A percentile compares a stretch with the other conserved stretches of the same genome.
These are phyloP conservation scores for Vitis cinerea DNA, from an alignment of 164 flowering plant genomes.

Conservation along the genomic window DNA sequence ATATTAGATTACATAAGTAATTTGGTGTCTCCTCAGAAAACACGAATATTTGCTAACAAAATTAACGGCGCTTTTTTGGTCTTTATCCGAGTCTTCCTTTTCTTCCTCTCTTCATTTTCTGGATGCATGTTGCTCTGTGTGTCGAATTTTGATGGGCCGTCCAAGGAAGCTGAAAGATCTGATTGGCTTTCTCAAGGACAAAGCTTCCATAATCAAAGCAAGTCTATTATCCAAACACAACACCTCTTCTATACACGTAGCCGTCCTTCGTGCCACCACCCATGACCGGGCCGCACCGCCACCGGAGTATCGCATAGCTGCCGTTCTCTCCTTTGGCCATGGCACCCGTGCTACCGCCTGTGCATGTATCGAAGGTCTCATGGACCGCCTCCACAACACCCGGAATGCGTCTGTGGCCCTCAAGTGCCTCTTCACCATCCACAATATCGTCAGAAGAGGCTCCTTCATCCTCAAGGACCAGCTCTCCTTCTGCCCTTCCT, in stretches of 20 bases:
- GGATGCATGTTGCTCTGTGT: no score
- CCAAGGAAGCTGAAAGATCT: constrained; percentile 25
- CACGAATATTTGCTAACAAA: no score
- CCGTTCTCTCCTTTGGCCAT: constrained; percentile 48
- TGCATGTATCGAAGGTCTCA: constrained; percentile 42
- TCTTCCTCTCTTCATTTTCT: neutral
- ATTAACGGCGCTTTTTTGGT: no score
- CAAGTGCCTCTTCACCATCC: constrained; percentile 59
- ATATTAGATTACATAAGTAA: no score
- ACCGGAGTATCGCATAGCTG: constrained; percentile 33
- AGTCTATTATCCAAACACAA: constrained; percentile 34
- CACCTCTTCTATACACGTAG: constrained; percentile 25
- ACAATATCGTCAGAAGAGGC: constrained; percentile 44
- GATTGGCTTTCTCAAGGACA: constrained; percentile 56
- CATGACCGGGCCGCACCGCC: constrained; percentile 49
- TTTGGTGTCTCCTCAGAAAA: no score
- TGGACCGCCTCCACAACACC: constrained; percentile 66
- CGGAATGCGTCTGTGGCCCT: constrained; percentile 52
- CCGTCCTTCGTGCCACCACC: constrained; percentile 65
- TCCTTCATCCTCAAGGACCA: constrained; percentile 67
- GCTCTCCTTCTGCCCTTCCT: constrained; percentile 48
- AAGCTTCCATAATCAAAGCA: constrained; percentile 53
- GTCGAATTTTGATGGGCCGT: constrained; percentile 16
- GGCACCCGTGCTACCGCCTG: constrained; percentile 52
- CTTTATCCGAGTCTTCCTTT: neutral